A percentile compares a stretch with the other conserved stretches of the same genome.
Conservation (phyloP, 2,329 filamentous ascomycete genomes). For the Rhexocercosporidium sp. region DNA sequence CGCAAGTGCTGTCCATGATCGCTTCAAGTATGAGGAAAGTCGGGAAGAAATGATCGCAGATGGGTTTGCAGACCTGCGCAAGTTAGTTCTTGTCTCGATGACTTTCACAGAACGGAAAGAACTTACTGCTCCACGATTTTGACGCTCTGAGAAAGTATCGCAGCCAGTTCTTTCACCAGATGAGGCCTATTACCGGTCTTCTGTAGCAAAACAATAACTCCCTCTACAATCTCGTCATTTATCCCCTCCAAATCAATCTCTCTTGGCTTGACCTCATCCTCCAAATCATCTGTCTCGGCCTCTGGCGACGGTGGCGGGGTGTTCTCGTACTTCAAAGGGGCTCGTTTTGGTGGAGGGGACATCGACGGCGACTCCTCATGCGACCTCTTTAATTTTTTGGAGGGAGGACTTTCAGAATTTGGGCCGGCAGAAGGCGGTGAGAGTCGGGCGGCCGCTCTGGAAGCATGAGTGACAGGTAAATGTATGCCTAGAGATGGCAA, state of each 20-base stretch:
- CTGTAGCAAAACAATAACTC: slow-evolving; percentile 85
- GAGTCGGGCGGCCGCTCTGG: slow-evolving; percentile 54
- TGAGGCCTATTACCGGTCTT: slow-evolving; percentile 91
- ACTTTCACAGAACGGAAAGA: slow-evolving; percentile 14
- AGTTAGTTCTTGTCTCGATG: slow-evolving; percentile 37
- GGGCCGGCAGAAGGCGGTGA: slow-evolving; percentile 43
- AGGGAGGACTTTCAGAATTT: slow-evolving; percentile 47
- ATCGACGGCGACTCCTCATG: slow-evolving; percentile 60
- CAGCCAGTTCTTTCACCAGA: slow-evolving; percentile 90
- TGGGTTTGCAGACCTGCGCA: slow-evolving; percentile 85
- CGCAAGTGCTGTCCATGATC: slow-evolving; percentile 75
- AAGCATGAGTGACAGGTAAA: slow-evolving; percentile 70
- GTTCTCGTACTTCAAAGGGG: slow-evolving; percentile 60
- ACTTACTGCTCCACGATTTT: slow-evolving; percentile 91
- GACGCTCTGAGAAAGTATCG: slow-evolving; percentile 76
- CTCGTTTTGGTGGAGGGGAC: slow-evolving; percentile 49
- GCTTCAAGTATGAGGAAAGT: slow-evolving; percentile 87
- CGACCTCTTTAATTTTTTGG: slow-evolving; percentile 81
- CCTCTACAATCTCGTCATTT: slow-evolving; percentile 94
- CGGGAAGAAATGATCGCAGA: slow-evolving; percentile 94
- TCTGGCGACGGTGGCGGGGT: slow-evolving; percentile 82
- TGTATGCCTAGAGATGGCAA: slow-evolving; percentile 92
- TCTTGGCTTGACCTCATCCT: slow-evolving; percentile 49
- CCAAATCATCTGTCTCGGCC: slow-evolving; percentile 47
- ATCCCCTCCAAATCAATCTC: slow-evolving; percentile 83